Evolutionary conservation across 306 rosid species (phyloP).

Genomic region (Trifolium repens): DNA sequence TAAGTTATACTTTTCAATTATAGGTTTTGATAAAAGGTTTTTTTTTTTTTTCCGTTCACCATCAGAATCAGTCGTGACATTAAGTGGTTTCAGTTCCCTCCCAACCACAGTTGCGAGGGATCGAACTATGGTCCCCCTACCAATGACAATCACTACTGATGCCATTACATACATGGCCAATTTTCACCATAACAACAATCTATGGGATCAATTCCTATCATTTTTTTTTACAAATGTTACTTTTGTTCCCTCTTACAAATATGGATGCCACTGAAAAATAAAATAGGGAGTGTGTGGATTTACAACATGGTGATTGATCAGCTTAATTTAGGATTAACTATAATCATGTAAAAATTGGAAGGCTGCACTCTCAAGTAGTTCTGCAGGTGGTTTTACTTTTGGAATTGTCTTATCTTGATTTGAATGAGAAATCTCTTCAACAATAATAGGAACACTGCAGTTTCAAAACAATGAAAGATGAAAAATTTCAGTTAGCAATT

Average conservation of each 20-base stretch:
- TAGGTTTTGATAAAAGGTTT: too few relatives aligned
- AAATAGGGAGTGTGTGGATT: conserved; percentile 43
- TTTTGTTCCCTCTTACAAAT: conserved; percentile 41
- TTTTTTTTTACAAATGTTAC: conserved; percentile 41
- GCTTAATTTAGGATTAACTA: conserved; percentile 36
- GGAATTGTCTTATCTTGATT: conserved; percentile 54
- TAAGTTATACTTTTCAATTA: too few relatives aligned
- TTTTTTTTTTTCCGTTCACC: too few relatives aligned
- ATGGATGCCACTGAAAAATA: conserved; percentile 46
- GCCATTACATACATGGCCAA: conserved; percentile 26
- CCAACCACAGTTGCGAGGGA: too few relatives aligned
- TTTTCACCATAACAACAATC: conserved; percentile 47
- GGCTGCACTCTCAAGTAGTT: conserved; percentile 65
- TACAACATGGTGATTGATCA: conserved; percentile 51
- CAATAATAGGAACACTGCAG: conserved; percentile 78
- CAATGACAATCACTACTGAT: background rate
- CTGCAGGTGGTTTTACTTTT: conserved; percentile 68
- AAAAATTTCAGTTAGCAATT: conserved; percentile 1
- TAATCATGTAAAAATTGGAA: conserved; percentile 88
- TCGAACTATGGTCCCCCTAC: too few relatives aligned
- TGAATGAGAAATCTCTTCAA: conserved; percentile 69
- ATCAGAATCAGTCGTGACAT: too few relatives aligned
- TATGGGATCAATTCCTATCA: conserved; percentile 48
- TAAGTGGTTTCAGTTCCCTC: too few relatives aligned
- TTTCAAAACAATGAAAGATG: conserved; percentile 40